These are phyloP conservation scores for Candida mattraensis DNA, from an alignment of 805 yeast genomes.

Conservation along the genomic window DNA sequence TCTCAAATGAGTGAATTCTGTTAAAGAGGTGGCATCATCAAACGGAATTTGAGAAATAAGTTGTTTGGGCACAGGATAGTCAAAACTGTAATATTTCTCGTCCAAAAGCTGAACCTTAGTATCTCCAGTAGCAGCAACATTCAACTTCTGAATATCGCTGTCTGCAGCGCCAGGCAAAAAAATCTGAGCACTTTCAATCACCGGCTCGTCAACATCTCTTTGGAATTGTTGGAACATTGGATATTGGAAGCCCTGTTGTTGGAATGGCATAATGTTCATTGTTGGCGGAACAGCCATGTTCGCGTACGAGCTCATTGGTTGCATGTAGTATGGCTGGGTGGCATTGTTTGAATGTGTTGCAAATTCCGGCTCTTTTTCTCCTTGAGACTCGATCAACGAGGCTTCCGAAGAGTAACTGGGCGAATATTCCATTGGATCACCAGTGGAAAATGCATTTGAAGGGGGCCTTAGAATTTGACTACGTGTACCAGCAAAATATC, in stretches of 20 bases:
- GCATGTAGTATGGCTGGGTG: no score
- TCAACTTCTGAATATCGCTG: constrained; percentile 17
- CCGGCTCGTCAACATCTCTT: constrained; percentile 33
- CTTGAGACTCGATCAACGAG: no score
- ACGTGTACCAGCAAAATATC: no score
- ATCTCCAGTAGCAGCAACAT: constrained; percentile 30
- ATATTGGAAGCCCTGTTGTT: constrained; percentile 4
- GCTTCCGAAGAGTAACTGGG: no score
- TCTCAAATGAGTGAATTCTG: constrained; percentile 75
- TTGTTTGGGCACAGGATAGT: constrained; percentile 77
- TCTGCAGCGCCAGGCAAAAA: constrained; percentile 14
- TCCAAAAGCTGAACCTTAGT: constrained; percentile 49
- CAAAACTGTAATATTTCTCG: constrained; percentile 74
- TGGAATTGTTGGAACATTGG: constrained; percentile 26
- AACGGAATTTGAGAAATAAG: constrained; percentile 49
- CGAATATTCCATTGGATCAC: no score
- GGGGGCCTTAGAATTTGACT: no score
- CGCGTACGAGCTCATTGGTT: constrained; percentile 1
- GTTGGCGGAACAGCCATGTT: constrained; percentile 4
- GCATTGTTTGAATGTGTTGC: no score
- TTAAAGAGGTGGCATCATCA: constrained; percentile 36
- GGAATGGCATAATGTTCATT: constrained; percentile 4
- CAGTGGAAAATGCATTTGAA: no score
- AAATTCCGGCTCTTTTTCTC: no score
- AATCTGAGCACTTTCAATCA: constrained; percentile 16